A percentile compares a stretch with the other conserved stretches of the same genome.
Evolutionary conservation across 2,329 filamentous ascomycete species (phyloP).

Genomic region (Colletotrichum abscissum): DNA sequence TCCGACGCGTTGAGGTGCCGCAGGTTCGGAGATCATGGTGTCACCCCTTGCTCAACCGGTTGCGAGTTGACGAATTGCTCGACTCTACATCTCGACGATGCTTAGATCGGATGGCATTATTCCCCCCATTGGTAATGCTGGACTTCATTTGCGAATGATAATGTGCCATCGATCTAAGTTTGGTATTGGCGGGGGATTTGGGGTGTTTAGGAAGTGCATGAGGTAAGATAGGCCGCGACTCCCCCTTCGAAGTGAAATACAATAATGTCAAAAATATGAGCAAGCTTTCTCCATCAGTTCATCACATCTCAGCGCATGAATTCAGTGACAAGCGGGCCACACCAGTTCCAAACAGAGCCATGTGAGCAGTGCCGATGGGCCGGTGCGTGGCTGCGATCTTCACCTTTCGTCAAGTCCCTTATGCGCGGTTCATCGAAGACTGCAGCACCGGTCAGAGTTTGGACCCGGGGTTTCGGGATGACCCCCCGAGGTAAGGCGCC

Average conservation of each 20-base stretch:
- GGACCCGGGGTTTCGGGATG: constrained; percentile 9
- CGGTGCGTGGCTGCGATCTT: neutral
- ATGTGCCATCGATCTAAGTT: too few relatives aligned
- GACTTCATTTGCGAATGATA: too few relatives aligned
- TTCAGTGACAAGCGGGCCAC: too few relatives aligned
- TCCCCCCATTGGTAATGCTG: too few relatives aligned
- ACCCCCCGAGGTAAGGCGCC: neutral
- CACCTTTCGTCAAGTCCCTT: neutral
- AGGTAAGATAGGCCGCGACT: too few relatives aligned
- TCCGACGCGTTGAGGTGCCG: neutral
- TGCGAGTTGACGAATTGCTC: neutral
- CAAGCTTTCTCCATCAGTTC: neutral
- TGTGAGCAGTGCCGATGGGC: neutral
- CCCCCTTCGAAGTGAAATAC: neutral
- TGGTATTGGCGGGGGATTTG: too few relatives aligned
- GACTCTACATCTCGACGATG: too few relatives aligned
- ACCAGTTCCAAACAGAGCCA: too few relatives aligned
- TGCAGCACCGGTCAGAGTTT: neutral
- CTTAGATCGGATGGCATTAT: too few relatives aligned
- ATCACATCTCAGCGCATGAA: neutral
- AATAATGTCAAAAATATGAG: too few relatives aligned
- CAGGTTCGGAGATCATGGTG: neutral
- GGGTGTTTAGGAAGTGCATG: too few relatives aligned
- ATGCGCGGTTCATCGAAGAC: neutral
- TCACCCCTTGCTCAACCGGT: neutral